Evolutionary conservation across 345 rosid genomes (phyloP).

Genomic region (Gossypium ekmanianum): DNA sequence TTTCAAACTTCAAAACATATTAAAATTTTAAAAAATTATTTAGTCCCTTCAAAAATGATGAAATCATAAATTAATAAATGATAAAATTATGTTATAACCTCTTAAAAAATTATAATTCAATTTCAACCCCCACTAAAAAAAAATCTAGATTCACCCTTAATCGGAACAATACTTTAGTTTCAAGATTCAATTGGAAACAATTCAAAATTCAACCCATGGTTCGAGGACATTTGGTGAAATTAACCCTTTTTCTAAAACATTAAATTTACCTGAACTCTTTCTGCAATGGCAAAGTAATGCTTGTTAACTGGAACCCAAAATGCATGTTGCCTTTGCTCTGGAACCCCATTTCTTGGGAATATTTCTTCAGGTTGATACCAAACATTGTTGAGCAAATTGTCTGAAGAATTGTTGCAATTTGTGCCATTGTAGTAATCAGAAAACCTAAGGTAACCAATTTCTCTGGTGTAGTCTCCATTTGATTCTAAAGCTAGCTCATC

Average conservation of each 20-base stretch:
- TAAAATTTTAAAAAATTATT: too few relatives aligned
- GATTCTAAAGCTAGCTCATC: conserved; percentile 56
- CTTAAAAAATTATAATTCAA: too few relatives aligned
- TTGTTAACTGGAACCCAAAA: conserved; percentile 66
- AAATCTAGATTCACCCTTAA: too few relatives aligned
- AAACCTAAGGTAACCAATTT: conserved; percentile 49
- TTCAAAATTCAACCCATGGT: neutral
- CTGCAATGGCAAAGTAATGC: conserved; percentile 38
- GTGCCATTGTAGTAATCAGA: conserved; percentile 29
- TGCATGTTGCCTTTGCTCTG: conserved; percentile 56
- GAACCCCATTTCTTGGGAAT: conserved; percentile 55
- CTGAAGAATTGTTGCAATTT: neutral
- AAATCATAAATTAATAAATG: too few relatives aligned
- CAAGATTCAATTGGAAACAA: neutral
- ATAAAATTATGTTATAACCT: too few relatives aligned
- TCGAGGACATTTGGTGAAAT: neutral
- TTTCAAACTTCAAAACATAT: too few relatives aligned
- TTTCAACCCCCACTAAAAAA: too few relatives aligned
- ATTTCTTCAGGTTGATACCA: conserved; percentile 44
- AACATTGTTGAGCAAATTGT: conserved; percentile 48
- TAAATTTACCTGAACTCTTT: conserved; percentile 40
- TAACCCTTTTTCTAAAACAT: neutral
- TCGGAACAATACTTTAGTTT: neutral
- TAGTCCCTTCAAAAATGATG: too few relatives aligned
- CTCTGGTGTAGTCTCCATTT: conserved; percentile 61